phyloP scores from a whole-genome alignment of 805 yeast genomes.

The Wickerhamiella kurtzmanii region DNA sequence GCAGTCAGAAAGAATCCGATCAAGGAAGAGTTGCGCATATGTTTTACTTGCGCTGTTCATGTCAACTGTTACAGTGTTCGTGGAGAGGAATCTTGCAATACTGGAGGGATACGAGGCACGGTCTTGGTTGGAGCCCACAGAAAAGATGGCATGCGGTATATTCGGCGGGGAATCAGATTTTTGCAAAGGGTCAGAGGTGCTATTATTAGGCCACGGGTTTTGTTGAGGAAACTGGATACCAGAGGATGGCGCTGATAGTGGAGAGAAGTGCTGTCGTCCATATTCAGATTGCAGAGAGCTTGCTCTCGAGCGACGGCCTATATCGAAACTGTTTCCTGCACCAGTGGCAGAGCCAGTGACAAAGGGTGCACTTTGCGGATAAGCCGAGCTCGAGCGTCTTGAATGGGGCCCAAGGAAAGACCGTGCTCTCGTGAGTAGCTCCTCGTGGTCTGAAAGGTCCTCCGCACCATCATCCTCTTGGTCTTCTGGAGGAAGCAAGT shows the following conservation, averaged over 20 bases:
- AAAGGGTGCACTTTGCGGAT: background rate
- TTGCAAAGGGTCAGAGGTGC: background rate
- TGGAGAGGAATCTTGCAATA: conserved; percentile 12
- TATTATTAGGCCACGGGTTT: background rate
- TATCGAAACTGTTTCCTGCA: background rate
- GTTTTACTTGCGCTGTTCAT: conserved; percentile 23
- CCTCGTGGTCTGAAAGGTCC: background rate
- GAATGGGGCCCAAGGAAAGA: background rate
- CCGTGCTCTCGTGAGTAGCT: background rate
- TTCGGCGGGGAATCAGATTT: background rate
- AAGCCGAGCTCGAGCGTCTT: background rate
- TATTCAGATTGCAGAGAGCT: background rate
- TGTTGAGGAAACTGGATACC: background rate
- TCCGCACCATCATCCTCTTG: background rate
- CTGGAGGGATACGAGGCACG: conserved; percentile 2
- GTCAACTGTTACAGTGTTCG: conserved; percentile 15
- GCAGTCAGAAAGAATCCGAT: conserved; percentile 23
- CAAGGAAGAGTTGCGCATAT: conserved; percentile 22
- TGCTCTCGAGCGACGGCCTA: background rate
- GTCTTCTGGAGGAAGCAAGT: background rate
- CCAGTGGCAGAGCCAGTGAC: background rate
- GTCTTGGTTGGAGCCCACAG: background rate
- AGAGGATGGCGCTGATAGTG: background rate
- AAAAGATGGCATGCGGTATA: background rate
- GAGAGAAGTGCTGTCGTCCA: background rate